Conservation (phyloP, 345 rosid genomes). For the Aquilaria malaccensis region DNA sequence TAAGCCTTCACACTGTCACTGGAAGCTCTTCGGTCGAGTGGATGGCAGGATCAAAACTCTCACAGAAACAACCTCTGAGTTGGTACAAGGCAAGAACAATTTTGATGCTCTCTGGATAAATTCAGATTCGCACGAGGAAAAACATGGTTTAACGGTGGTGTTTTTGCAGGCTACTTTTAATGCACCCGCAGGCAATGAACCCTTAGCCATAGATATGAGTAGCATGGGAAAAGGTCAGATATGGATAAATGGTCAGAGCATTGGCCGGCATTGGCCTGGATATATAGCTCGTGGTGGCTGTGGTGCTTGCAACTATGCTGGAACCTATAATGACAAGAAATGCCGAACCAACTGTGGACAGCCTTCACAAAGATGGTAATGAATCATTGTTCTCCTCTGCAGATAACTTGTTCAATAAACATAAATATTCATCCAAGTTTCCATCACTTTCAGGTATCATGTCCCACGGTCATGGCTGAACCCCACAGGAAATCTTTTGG, state of each 20-base stretch:
- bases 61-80: conserved; percentile 58
- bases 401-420: background rate
- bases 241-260: conserved; percentile 73
- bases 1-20: conserved; percentile 50
- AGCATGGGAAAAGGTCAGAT: conserved; percentile 71
- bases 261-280: conserved; percentile 83
- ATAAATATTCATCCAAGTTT: background rate
- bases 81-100: conserved; percentile 71
- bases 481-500: conserved; percentile 51
- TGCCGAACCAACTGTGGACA: conserved; percentile 56
- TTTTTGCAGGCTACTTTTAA: conserved; percentile 47
- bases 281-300: conserved; percentile 59
- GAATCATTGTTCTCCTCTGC: background rate
- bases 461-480: conserved; percentile 74
- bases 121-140: background rate
- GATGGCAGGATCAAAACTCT: conserved; percentile 52
- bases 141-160: background rate
- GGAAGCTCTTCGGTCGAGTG: conserved; percentile 80
- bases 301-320: conserved; percentile 58
- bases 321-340: conserved; percentile 32
- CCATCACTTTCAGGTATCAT: conserved; percentile 53
- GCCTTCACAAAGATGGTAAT: conserved; percentile 73
- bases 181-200: conserved; percentile 53
- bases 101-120: background rate
- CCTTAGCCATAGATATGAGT: conserved; percentile 75